A percentile compares a stretch with the other conserved stretches of the same genome.
Conservation (phyloP, 176 grass and related monocot genomes). For the Oryza australiensis region DNA sequence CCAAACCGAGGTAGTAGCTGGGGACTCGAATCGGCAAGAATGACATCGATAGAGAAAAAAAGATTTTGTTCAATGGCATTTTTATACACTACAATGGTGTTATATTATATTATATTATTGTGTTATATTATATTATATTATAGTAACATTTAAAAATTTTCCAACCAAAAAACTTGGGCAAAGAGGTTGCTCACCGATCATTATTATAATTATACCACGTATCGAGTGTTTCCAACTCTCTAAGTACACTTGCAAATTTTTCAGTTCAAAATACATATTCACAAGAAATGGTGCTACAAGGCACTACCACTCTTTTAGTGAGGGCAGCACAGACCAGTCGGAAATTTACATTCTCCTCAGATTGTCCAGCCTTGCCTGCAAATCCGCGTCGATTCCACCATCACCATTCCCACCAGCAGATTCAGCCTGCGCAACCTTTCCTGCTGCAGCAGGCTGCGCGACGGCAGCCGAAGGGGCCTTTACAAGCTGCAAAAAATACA, state of each 20-base stretch:
- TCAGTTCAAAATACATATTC: not conserved
- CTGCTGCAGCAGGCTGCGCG: conserved; percentile 39
- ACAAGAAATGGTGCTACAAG: not conserved
- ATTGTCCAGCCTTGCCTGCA: conserved; percentile 72
- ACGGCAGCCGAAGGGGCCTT: conserved; percentile 59
- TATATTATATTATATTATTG: too few relatives aligned
- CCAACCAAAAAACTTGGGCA: too few relatives aligned
- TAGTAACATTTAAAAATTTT: too few relatives aligned
- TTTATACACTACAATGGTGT: too few relatives aligned
- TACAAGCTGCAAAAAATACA: conserved; percentile 45
- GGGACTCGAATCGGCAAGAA: too few relatives aligned
- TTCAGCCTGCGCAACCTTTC: conserved; percentile 66
- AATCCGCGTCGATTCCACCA: conserved; percentile 52
- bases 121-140: too few relatives aligned
- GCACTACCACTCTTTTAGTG: not conserved
- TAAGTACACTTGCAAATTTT: not conserved
- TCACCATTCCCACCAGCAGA: conserved; percentile 37
- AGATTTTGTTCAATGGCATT: too few relatives aligned
- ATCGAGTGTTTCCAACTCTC: not conserved
- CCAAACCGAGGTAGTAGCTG: too few relatives aligned
- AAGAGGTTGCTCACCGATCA: not conserved
- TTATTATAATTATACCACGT: not conserved
- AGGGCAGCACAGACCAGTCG: not conserved
- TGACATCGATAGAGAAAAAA: too few relatives aligned
- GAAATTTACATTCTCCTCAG: conserved; percentile 60